These are phyloP conservation scores for Porogramme epimiltina DNA, from an alignment of 1,284 basidiomycete genomes.

Conservation along the genomic window DNA sequence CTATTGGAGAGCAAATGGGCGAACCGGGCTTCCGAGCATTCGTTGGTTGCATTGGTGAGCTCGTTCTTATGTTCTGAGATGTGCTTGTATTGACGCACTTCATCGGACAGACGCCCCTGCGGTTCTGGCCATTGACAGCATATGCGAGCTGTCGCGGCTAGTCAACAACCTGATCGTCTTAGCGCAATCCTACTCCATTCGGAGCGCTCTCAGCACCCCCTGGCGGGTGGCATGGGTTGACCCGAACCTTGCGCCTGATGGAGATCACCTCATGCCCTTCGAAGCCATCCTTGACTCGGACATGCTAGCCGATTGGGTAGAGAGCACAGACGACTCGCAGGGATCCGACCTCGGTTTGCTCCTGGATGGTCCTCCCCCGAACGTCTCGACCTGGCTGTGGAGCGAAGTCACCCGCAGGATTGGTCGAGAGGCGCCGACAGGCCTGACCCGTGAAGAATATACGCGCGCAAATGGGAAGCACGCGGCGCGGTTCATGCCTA, in stretches of 20 bases:
- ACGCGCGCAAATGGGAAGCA: background rate
- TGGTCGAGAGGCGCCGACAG: background rate
- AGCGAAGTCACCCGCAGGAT: background rate
- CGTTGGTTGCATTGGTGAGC: background rate
- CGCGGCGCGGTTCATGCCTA: background rate
- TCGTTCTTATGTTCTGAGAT: background rate
- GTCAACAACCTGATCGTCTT: background rate
- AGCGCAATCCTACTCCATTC: background rate
- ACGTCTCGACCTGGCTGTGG: background rate
- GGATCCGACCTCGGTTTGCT: background rate
- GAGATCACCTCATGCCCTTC: background rate
- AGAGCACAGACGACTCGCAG: background rate
- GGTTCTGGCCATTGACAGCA: background rate
- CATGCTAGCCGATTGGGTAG: background rate
- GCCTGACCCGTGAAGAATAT: background rate
- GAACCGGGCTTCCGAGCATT: background rate
- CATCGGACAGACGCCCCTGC: background rate
- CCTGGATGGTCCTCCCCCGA: background rate
- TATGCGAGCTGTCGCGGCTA: background rate
- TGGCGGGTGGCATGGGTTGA: background rate
- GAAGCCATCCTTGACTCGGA: background rate
- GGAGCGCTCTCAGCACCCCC: background rate
- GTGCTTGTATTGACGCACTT: background rate
- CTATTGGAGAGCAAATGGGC: background rate
- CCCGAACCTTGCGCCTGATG: background rate